Conservation (phyloP, 139 green algal genomes). For the Micractinium conductrix region DNA sequence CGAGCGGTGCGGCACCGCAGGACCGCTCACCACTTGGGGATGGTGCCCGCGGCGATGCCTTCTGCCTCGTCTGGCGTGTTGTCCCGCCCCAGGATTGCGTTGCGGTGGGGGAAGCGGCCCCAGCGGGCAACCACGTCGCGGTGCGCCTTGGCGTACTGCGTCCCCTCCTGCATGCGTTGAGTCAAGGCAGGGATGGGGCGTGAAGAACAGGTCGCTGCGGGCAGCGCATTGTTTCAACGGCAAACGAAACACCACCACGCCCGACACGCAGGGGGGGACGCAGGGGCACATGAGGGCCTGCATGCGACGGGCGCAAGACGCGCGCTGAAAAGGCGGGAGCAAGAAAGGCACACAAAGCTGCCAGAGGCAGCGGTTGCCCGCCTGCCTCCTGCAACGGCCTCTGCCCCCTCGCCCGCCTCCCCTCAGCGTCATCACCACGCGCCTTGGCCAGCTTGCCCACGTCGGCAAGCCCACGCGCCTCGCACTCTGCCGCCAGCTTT, state of each 20-base stretch:
- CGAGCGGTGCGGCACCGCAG: not conserved
- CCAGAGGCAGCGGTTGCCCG: too few species aligned
- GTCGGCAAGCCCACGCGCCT: not conserved
- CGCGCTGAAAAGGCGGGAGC: too few species aligned
- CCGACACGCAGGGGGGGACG: too few species aligned
- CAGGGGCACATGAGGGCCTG: not conserved
- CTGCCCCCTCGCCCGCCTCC: not conserved
- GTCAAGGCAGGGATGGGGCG: too few species aligned
- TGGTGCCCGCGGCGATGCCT: slow-evolving; percentile 62
- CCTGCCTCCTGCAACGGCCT: not conserved
- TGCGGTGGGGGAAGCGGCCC: slow-evolving; percentile 73
- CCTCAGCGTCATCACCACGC: not conserved
- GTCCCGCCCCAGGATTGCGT: slow-evolving; percentile 57
- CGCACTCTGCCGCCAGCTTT: slow-evolving; percentile 17
- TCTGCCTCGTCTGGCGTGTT: slow-evolving; percentile 60
- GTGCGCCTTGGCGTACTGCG: slow-evolving; percentile 41
- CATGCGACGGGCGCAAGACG: too few species aligned
- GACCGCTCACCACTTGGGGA: slow-evolving; percentile 34
- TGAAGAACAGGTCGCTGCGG: too few species aligned
- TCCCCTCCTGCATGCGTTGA: not conserved
- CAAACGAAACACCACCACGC: too few species aligned
- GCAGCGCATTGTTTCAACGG: too few species aligned
- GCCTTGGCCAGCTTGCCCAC: slow-evolving; percentile 5
- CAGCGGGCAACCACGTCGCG: slow-evolving; percentile 31
- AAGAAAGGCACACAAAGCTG: too few species aligned